phyloP scores from a whole-genome alignment of 2,329 filamentous ascomycete genomes.

The Passalora sequoiae region DNA sequence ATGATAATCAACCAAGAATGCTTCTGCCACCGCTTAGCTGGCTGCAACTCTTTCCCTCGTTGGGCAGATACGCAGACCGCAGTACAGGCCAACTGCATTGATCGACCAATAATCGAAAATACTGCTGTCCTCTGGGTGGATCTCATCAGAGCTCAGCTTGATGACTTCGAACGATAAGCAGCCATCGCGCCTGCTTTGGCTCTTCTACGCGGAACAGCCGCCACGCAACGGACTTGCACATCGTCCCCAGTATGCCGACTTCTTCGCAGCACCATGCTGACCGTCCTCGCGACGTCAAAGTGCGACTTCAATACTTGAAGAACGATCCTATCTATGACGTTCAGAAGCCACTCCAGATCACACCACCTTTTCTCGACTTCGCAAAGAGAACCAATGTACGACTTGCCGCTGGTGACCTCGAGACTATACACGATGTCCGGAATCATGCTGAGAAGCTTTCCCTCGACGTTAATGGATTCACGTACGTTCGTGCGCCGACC shows the following conservation, averaged over 20 bases:
- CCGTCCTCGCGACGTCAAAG: slow-evolving; percentile 39
- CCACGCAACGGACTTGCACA: too few relatives aligned
- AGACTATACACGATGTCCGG: slow-evolving; percentile 36
- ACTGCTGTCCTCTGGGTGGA: too few relatives aligned
- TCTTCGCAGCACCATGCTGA: background rate
- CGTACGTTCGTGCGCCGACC: slow-evolving; percentile 23
- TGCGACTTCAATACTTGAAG: slow-evolving; percentile 28
- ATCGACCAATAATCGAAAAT: too few relatives aligned
- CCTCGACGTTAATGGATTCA: slow-evolving; percentile 19
- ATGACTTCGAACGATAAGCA: too few relatives aligned
- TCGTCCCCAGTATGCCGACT: background rate
- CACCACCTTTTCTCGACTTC: slow-evolving; percentile 24
- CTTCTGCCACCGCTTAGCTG: too few relatives aligned
- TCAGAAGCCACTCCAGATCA: slow-evolving; percentile 28
- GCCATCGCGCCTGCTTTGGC: too few relatives aligned
- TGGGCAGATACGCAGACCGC: too few relatives aligned
- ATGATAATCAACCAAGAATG: too few relatives aligned
- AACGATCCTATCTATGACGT: slow-evolving; percentile 24
- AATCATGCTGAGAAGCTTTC: slow-evolving; percentile 22
- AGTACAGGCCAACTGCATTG: too few relatives aligned
- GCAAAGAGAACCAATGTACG: slow-evolving; percentile 23
- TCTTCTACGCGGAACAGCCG: too few relatives aligned
- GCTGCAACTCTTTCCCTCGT: too few relatives aligned
- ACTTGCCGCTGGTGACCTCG: slow-evolving; percentile 18
- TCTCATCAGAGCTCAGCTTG: too few relatives aligned